Evolutionary conservation across 495 filamentous ascomycete species (phyloP), one percentile per base, ranked within the genome.

Genomic region (Hyphodiscus hymeniophilus): DNA sequence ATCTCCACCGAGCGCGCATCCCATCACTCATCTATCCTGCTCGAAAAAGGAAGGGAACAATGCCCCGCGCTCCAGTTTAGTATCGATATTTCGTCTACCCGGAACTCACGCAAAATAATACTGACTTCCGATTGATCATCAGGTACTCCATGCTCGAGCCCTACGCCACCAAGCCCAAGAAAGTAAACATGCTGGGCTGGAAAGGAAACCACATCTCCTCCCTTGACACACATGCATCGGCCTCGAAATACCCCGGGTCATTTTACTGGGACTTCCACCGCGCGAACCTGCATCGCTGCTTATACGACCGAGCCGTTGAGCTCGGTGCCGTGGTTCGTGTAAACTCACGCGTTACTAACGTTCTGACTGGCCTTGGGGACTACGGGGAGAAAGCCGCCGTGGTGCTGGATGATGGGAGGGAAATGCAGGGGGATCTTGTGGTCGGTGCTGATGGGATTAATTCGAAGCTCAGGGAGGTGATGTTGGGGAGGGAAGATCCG

Each of bases 241-340:
- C 69, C 18, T 48, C 63, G 1, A 58, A 61, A 15, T 66, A 69
- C 18, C 72, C 76, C 51, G 63, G 66, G 13, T 69, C 67, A 0
- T 74, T 74, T 1, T 82, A 63, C 56, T 78, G 65, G 59, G 74
- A 80, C 54, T 67, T 82, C 13, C 78, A 84, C 52, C 71, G 80
- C 18, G 78, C 74, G 2, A 72, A 77, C 51, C 63, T 79, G 22
- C 80, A 84, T 34, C 60, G 60, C 15, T 70, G 69, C 26, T 62
- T 84, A 5, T 66, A 71, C 17, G 64, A 70, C 1, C 66, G 73
- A 15, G 79, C 77, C 0, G 40, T 65, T 18, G 67, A 72, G 15
- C 66, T 83, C 0, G 79, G 78, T 8, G 71, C 75, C 0, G 52
- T 54, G n/a, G 59, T 84, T 28, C 53, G 62, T 17, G 63, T 76